Evolutionary conservation across 768 basidiomycete genomes (phyloP).

Genomic region (Russula lepida): DNA sequence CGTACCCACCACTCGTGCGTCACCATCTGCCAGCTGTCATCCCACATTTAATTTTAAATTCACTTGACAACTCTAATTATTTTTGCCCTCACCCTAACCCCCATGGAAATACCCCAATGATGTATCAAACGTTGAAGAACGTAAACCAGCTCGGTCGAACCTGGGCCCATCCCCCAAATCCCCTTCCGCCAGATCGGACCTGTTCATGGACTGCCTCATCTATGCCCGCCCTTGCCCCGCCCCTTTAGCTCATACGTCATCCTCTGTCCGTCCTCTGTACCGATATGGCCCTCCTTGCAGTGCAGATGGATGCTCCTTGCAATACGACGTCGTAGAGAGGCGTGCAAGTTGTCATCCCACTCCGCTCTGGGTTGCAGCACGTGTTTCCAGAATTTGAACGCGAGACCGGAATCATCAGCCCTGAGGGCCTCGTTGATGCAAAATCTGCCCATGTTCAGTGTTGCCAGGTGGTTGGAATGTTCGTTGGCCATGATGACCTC

Average conservation of each 20-base stretch:
- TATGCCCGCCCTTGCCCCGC: not conserved
- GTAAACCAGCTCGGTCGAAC: constrained; percentile 4
- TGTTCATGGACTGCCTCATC: not conserved
- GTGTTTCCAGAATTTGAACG: constrained; percentile 51
- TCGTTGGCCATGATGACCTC: constrained; percentile 34
- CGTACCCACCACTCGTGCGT: not conserved
- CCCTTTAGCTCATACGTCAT: constrained; percentile 31
- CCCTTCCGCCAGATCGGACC: constrained; percentile 4
- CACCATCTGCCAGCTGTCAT: constrained; percentile 13
- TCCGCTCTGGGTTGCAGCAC: constrained; percentile 39
- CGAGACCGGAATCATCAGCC: constrained; percentile 41
- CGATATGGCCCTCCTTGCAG: constrained; percentile 25
- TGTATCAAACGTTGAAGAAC: not conserved
- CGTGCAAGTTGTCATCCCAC: constrained; percentile 43
- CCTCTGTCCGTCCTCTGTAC: constrained; percentile 18
- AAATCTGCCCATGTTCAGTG: constrained; percentile 43
- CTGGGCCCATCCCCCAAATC: not conserved
- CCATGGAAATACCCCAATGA: not conserved
- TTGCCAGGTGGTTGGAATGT: constrained; percentile 30
- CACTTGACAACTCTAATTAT: constrained; percentile 16
- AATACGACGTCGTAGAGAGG: constrained; percentile 36
- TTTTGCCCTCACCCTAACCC: not conserved
- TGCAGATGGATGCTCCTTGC: constrained; percentile 29
- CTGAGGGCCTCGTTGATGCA: constrained; percentile 45
- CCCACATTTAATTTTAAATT: not conserved